phyloP scores from a whole-genome alignment of 148 eudicot species.

The Arbutus unedo region DNA sequence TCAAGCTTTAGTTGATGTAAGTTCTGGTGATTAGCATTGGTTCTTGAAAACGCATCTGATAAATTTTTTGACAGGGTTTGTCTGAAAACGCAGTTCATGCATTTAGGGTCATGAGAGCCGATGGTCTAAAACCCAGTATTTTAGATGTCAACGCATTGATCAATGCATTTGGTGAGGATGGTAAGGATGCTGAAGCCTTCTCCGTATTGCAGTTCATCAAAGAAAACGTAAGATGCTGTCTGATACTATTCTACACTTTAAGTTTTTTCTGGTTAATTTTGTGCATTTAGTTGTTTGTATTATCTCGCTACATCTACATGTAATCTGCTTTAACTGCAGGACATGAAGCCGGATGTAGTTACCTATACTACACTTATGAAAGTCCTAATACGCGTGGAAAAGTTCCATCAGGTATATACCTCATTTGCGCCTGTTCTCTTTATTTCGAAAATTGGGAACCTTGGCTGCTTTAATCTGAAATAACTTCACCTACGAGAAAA shows the following conservation, averaged over 20 bases:
- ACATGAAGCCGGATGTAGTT: slow-evolving; percentile 88
- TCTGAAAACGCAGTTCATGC: slow-evolving; percentile 92
- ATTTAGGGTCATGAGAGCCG: slow-evolving; percentile 81
- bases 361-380: slow-evolving; percentile 97
- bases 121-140: slow-evolving; percentile 78
- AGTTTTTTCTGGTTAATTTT: background rate
- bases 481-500: no score
- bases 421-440: background rate
- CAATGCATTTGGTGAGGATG: slow-evolving; percentile 94
- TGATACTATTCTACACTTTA: background rate
- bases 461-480: background rate
- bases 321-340: slow-evolving; percentile 42
- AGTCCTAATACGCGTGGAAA: slow-evolving; percentile 78
- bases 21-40: background rate
- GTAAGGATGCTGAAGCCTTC: slow-evolving; percentile 86
- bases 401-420: slow-evolving; percentile 63
- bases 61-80: slow-evolving; percentile 57
- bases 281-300: background rate
- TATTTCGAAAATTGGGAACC: background rate
- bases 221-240: slow-evolving; percentile 59
- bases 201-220: slow-evolving; percentile 91
- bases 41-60: slow-evolving; percentile 12
- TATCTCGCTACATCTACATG: slow-evolving; percentile 9
- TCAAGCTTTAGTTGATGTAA: background rate
- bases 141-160: slow-evolving; percentile 85